A percentile compares a stretch with the other conserved stretches of the same genome.
phyloP scores from a whole-genome alignment of 192 early-diverging fungal genomes.

The Gryganskiella cystojenkinii region DNA sequence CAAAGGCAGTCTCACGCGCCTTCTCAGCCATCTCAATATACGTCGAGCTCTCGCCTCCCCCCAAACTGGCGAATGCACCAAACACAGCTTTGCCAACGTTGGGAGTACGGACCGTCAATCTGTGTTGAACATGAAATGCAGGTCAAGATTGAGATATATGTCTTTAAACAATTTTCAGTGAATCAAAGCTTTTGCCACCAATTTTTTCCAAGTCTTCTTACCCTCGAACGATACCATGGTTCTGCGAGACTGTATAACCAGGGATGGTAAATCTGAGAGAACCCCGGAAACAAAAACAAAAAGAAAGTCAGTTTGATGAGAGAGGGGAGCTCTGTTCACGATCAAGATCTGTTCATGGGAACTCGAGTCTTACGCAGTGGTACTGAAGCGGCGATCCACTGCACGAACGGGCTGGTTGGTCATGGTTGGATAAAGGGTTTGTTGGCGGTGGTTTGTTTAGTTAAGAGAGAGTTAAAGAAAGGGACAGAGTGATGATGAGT shows the following conservation, averaged over 20 bases:
- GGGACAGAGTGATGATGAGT: neutral
- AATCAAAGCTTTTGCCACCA: neutral
- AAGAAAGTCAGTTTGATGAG: no score
- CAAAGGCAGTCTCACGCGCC: conserved; percentile 50
- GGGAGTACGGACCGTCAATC: conserved; percentile 40
- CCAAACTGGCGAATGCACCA: conserved; percentile 46
- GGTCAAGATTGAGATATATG: neutral
- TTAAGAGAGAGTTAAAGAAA: neutral
- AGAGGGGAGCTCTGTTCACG: no score
- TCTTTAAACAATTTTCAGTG: no score
- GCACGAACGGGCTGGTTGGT: conserved; percentile 6
- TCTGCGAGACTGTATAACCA: conserved; percentile 28
- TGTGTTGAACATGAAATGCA: neutral
- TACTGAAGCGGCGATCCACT: conserved; percentile 47
- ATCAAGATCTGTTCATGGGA: no score
- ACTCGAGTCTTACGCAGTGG: conserved; percentile 28
- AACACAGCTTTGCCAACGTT: conserved; percentile 48
- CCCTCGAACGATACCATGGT: conserved; percentile 48
- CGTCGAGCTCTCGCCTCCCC: conserved; percentile 41
- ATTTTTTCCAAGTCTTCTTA: no score
- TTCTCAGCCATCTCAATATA: conserved; percentile 53
- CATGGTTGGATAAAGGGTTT: neutral
- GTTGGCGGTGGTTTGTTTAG: no score
- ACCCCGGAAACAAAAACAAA: no score
- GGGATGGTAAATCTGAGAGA: conserved; percentile 36